A percentile compares a stretch with the other conserved stretches of the same genome.
Conservation (phyloP, 441 rosid genomes). For the Eutrema salsugineum region DNA sequence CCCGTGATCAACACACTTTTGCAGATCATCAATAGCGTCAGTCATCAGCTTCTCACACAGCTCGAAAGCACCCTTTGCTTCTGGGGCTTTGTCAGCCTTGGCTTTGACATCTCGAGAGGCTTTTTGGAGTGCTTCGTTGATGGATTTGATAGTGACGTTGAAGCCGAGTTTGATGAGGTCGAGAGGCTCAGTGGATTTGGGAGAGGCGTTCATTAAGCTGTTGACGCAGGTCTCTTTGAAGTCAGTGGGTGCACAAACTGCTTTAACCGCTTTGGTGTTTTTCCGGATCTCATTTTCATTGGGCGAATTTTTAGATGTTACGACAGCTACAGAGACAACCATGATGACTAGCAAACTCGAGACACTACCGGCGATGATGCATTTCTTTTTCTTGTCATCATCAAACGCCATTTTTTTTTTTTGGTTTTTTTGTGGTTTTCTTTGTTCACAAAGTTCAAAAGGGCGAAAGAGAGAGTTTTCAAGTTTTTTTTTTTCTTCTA, state of each 20-base stretch:
- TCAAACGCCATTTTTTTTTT: slow-evolving; percentile 1
- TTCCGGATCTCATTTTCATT: slow-evolving; percentile 18
- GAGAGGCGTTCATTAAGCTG: slow-evolving; percentile 41
- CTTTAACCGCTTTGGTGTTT: slow-evolving; percentile 43
- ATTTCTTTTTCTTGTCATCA: slow-evolving; percentile 40
- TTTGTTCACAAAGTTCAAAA: neutral
- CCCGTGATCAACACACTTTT: slow-evolving; percentile 36
- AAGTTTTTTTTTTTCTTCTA: neutral
- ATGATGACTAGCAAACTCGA: slow-evolving; percentile 57
- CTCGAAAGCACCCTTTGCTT: slow-evolving; percentile 46
- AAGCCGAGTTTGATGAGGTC: slow-evolving; percentile 60
- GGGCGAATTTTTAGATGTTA: slow-evolving; percentile 8
- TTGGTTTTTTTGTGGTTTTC: neutral
- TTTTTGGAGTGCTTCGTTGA: slow-evolving; percentile 38
- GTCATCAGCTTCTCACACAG: slow-evolving; percentile 52
- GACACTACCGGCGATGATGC: slow-evolving; percentile 40
- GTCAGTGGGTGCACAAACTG: slow-evolving; percentile 72
- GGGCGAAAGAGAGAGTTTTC: neutral
- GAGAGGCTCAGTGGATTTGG: slow-evolving; percentile 48
- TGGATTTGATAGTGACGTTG: slow-evolving; percentile 40
- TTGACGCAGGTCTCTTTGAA: slow-evolving; percentile 49
- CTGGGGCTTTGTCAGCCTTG: slow-evolving; percentile 48
- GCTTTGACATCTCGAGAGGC: slow-evolving; percentile 37
- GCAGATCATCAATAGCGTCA: slow-evolving; percentile 61
- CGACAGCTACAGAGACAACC: slow-evolving; percentile 56